These are phyloP conservation scores for Aureobasidium zeae DNA, from an alignment of 2,329 filamentous ascomycete species.

Conservation along the genomic window DNA sequence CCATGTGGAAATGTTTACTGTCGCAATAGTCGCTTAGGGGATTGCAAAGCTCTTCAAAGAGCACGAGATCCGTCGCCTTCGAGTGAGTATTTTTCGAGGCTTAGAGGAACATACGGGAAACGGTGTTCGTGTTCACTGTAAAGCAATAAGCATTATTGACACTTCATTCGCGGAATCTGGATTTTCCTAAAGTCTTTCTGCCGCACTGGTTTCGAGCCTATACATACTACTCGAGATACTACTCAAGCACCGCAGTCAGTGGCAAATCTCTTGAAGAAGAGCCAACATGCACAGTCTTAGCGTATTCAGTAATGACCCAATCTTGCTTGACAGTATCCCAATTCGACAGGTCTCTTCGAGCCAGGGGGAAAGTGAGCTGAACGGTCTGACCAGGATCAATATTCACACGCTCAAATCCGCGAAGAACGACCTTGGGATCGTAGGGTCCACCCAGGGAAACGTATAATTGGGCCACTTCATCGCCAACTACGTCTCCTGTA, in stretches of 20 bases:
- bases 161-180: too few relatives aligned
- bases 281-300: constrained; percentile 50
- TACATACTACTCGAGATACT: too few relatives aligned
- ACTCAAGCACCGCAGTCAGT: constrained; percentile 25
- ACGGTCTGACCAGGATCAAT: constrained; percentile 57
- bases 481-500: constrained; percentile 52
- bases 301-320: constrained; percentile 56
- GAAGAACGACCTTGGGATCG: constrained; percentile 54
- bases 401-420: constrained; percentile 67
- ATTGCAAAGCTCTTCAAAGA: too few relatives aligned
- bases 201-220: too few relatives aligned
- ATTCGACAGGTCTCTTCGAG: constrained; percentile 70
- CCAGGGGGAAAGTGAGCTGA: constrained; percentile 57
- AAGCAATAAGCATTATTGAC: too few relatives aligned
- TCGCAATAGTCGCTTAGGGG: too few relatives aligned
- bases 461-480: constrained; percentile 64
- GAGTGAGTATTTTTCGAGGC: too few relatives aligned
- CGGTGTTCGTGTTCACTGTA: too few relatives aligned
- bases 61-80: too few relatives aligned
- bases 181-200: too few relatives aligned
- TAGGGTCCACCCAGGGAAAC: constrained; percentile 67
- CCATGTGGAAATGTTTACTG: too few relatives aligned
- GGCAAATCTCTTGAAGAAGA: constrained; percentile 47
- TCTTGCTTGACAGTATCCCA: constrained; percentile 71
- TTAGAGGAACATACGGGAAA: too few relatives aligned